Evolutionary conservation across 148 eudicot genomes (phyloP).

Genomic region (Camellia sinensis): DNA sequence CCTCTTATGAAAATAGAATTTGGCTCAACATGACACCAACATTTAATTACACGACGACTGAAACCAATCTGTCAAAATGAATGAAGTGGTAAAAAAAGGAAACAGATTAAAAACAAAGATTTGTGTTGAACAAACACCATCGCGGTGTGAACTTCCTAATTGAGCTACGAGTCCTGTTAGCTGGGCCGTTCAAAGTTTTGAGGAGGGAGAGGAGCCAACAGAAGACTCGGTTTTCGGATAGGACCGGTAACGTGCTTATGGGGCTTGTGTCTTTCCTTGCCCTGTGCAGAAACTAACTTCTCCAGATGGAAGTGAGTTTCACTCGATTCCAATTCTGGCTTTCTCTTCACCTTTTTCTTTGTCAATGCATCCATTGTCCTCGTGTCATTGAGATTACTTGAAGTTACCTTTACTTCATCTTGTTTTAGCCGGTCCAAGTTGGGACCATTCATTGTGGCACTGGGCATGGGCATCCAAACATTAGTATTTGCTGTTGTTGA

Average conservation of each 20-base stretch:
- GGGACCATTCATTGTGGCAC: slow-evolving; percentile 24
- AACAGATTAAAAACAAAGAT: slow-evolving; percentile 14
- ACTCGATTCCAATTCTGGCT: slow-evolving; percentile 40
- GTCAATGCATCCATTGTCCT: slow-evolving; percentile 29
- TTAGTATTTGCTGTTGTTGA: slow-evolving; percentile 28
- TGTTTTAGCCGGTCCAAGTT: slow-evolving; percentile 47
- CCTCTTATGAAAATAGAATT: slow-evolving; percentile 4
- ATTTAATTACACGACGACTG: background rate
- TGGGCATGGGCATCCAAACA: slow-evolving; percentile 32
- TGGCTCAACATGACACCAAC: slow-evolving; percentile 2
- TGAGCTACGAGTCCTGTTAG: slow-evolving; percentile 22
- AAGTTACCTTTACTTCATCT: slow-evolving; percentile 53
- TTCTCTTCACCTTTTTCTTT: slow-evolving; percentile 76
- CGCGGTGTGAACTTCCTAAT: slow-evolving; percentile 4
- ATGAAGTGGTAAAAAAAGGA: slow-evolving; percentile 7
- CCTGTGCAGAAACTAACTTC: slow-evolving; percentile 33
- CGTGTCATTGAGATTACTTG: slow-evolving; percentile 28
- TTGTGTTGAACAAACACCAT: slow-evolving; percentile 20
- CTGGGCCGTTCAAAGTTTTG: slow-evolving; percentile 38
- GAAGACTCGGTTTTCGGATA: slow-evolving; percentile 32
- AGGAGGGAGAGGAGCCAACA: slow-evolving; percentile 21
- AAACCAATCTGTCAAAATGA: slow-evolving; percentile 12
- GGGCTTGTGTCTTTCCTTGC: slow-evolving; percentile 47
- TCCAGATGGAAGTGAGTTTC: slow-evolving; percentile 42
- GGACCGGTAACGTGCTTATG: slow-evolving; percentile 34